Percentiles rank a stretch among this genome's conserved stretches.
These are phyloP conservation scores for Helianthus tuberosus DNA, from an alignment of 129 eudicot species.

Conservation along the genomic window DNA sequence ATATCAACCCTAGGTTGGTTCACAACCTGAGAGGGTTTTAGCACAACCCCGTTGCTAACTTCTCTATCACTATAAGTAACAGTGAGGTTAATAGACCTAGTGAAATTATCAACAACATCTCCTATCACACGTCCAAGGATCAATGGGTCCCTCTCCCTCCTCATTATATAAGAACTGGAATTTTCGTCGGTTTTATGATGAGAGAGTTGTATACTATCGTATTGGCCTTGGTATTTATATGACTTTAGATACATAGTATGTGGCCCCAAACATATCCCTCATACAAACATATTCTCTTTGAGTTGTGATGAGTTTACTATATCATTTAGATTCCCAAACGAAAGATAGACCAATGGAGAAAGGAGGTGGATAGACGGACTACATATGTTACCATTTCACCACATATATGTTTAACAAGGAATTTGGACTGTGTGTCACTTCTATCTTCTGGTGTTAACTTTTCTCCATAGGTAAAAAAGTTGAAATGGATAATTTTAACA, in stretches of 20 bases:
- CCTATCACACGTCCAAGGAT: constrained; percentile 67
- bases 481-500: too few species aligned
- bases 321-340: constrained; percentile 17
- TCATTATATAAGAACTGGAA: constrained; percentile 29
- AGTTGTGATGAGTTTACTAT: constrained; percentile 22
- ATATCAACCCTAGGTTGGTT: constrained; percentile 70
- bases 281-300: constrained; percentile 27
- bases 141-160: constrained; percentile 61
- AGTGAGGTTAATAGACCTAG: constrained; percentile 41
- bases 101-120: constrained; percentile 61
- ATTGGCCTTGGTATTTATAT: constrained; percentile 24
- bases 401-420: not conserved
- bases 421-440: constrained; percentile 13
- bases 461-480: not conserved
- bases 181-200: not conserved
- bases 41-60: constrained; percentile 57
- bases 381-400: constrained; percentile 8
- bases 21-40: constrained; percentile 65
- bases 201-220: not conserved
- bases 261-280: constrained; percentile 18
- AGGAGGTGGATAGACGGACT: constrained; percentile 22
- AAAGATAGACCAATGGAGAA: constrained; percentile 29
- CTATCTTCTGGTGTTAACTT: not conserved
- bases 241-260: constrained; percentile 20
- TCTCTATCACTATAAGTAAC: constrained; percentile 41